A percentile compares a stretch with the other conserved stretches of the same genome.
Conservation (phyloP, 345 rosid genomes). For the Rhodamnia argentea region DNA sequence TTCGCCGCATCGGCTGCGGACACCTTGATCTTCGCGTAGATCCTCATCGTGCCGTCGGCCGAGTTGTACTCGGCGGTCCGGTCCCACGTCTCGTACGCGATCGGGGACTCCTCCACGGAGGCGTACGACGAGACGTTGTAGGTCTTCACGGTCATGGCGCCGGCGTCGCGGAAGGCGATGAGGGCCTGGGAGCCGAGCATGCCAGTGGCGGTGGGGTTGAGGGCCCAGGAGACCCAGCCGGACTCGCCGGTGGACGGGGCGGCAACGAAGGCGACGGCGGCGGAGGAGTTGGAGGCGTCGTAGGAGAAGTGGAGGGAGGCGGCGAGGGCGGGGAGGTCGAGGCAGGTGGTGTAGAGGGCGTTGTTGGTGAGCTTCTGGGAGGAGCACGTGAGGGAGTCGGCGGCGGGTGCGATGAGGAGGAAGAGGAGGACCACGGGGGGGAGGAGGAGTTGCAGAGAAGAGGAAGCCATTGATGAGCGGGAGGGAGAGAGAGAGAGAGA, state of each 20-base stretch:
- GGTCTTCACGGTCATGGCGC: constrained; percentile 22
- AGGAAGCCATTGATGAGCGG: background rate
- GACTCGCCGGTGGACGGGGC: constrained; percentile 16
- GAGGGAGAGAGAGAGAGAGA: background rate
- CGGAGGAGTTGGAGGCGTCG: constrained; percentile 64
- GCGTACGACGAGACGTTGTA: constrained; percentile 35
- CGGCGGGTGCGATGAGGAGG: constrained; percentile 24
- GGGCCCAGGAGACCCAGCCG: constrained; percentile 83
- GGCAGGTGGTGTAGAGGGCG: constrained; percentile 26
- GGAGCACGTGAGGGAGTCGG: constrained; percentile 35
- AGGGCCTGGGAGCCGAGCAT: constrained; percentile 69
- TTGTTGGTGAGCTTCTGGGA: constrained; percentile 32
- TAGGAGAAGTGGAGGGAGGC: constrained; percentile 65
- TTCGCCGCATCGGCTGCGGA: constrained; percentile 29
- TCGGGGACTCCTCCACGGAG: constrained; percentile 10
- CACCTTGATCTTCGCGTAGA: constrained; percentile 50
- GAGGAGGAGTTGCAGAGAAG: background rate
- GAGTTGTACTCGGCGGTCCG: constrained; percentile 17
- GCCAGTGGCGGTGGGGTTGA: constrained; percentile 41
- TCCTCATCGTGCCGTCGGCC: constrained; percentile 15
- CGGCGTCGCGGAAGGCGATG: constrained; percentile 32
- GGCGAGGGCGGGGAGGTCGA: constrained; percentile 35
- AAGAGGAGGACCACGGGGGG: background rate
- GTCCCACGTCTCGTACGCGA: constrained; percentile 53
- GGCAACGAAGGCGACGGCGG: constrained; percentile 61